These are phyloP conservation scores for Fusarium sp. DNA, from an alignment of 2,329 filamentous ascomycete genomes.

Conservation along the genomic window DNA sequence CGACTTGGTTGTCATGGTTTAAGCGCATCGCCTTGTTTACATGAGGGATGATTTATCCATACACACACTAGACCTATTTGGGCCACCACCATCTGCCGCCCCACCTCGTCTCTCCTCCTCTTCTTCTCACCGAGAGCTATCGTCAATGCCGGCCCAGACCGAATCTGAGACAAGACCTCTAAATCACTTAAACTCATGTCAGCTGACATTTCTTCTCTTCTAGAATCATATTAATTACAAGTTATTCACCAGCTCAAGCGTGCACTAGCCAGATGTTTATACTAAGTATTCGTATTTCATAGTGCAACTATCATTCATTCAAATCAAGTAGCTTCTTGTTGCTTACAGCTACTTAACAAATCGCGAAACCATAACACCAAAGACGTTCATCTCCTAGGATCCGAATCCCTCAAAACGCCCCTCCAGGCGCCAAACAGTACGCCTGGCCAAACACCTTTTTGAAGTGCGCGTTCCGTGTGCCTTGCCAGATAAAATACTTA, in stretches of 20 bases:
- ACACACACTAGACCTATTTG: slow-evolving; percentile 36
- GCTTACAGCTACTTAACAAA: slow-evolving; percentile 43
- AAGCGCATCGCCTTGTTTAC: slow-evolving; percentile 48
- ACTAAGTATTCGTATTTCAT: slow-evolving; percentile 33
- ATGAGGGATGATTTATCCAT: slow-evolving; percentile 43
- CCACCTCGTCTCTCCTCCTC: slow-evolving; percentile 27
- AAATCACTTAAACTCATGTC: neutral
- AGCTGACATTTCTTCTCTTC: no score
- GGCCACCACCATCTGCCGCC: slow-evolving; percentile 18
- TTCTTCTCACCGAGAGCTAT: slow-evolving; percentile 12
- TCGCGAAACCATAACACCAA: slow-evolving; percentile 45
- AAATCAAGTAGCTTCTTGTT: slow-evolving; percentile 47
- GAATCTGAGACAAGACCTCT: neutral
- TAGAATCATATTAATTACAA: no score
- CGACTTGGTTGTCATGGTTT: slow-evolving; percentile 43
- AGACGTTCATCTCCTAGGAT: slow-evolving; percentile 42
- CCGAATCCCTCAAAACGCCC: slow-evolving; percentile 45
- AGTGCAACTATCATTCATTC: slow-evolving; percentile 39
- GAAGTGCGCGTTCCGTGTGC: slow-evolving; percentile 53
- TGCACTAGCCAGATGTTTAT: slow-evolving; percentile 1
- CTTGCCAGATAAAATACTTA: slow-evolving; percentile 52
- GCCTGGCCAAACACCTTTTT: slow-evolving; percentile 58
- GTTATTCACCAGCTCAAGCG: neutral
- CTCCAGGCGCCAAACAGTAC: slow-evolving; percentile 41
- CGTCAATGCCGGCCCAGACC: slow-evolving; percentile 21